Conservation (phyloP, 2,329 filamentous ascomycete species). For the Aspergillus fumigatus region DNA sequence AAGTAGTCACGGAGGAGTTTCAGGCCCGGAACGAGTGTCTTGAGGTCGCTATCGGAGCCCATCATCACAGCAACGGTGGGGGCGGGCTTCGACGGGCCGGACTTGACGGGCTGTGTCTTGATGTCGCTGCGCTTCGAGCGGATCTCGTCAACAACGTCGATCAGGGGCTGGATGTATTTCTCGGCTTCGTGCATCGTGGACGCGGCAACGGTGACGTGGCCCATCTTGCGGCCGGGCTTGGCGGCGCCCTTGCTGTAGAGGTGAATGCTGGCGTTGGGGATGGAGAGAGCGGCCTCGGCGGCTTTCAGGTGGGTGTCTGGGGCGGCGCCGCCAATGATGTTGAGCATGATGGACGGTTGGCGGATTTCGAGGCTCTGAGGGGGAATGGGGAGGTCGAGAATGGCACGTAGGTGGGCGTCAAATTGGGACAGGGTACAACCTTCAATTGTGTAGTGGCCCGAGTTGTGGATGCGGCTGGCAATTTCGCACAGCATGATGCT, state of each 20-base stretch:
- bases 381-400: constrained; percentile 66
- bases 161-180: constrained; percentile 63
- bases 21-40: constrained; percentile 42
- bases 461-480: constrained; percentile 80
- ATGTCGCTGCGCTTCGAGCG: constrained; percentile 50
- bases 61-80: constrained; percentile 45
- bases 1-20: constrained; percentile 42
- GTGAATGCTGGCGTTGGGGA: constrained; percentile 64
- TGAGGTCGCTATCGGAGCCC: constrained; percentile 47
- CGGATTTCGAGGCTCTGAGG: constrained; percentile 42
- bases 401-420: constrained; percentile 80
- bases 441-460: constrained; percentile 93
- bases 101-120: constrained; percentile 29
- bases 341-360: constrained; percentile 51
- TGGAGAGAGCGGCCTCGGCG: constrained; percentile 53
- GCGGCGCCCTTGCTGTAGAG: constrained; percentile 86
- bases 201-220: constrained; percentile 80
- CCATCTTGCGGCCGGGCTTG: constrained; percentile 87
- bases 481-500: constrained; percentile 79
- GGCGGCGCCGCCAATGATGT: constrained; percentile 56
- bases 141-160: constrained; percentile 75
- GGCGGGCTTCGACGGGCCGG: constrained; percentile 28
- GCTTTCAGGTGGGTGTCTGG: constrained; percentile 57
- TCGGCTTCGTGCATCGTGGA: constrained; percentile 64
- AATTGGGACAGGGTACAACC: constrained; percentile 86